Evolutionary conservation across 1,284 basidiomycete species (phyloP).

Genomic region (Ganoderma sinense): DNA sequence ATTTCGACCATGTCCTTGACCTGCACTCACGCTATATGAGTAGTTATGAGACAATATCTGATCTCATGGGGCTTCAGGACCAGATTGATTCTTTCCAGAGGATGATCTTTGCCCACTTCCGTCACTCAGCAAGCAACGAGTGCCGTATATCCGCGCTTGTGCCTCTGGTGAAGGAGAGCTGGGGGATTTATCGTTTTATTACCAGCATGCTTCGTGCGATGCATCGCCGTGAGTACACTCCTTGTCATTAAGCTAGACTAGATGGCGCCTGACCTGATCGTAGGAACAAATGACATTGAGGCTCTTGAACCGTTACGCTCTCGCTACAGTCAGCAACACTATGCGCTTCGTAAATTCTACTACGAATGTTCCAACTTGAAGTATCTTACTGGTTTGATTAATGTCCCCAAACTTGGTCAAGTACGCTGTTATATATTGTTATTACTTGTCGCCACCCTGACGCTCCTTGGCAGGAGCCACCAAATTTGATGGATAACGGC

Average conservation of each 20-base stretch:
- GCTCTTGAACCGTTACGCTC: conserved; percentile 87
- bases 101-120: conserved; percentile 93
- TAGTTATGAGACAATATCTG: conserved; percentile 95
- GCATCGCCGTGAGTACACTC: conserved; percentile 77
- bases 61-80: conserved; percentile 95
- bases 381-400: conserved; percentile 94
- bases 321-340: conserved; percentile 89
- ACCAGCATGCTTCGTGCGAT: conserved; percentile 97
- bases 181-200: conserved; percentile 97
- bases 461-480: conserved; percentile 75
- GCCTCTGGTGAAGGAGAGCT: conserved; percentile 95
- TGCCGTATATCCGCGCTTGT: conserved; percentile 94
- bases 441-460: neutral
- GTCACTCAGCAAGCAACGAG: conserved; percentile 91
- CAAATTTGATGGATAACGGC: conserved; percentile 88
- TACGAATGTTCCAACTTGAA: conserved; percentile 98
- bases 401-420: conserved; percentile 94
- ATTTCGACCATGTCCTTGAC: neutral
- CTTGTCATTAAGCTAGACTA: neutral
- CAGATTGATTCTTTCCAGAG: conserved; percentile 98
- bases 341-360: conserved; percentile 93
- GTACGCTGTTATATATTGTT: conserved; percentile 48
- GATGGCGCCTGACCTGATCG: conserved; percentile 10
- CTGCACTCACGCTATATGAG: conserved; percentile 12
- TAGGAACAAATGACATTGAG: conserved; percentile 89